These are phyloP conservation scores for Lachancea kluyveri DNA, from an alignment of 805 yeast genomes.

Conservation along the genomic window DNA sequence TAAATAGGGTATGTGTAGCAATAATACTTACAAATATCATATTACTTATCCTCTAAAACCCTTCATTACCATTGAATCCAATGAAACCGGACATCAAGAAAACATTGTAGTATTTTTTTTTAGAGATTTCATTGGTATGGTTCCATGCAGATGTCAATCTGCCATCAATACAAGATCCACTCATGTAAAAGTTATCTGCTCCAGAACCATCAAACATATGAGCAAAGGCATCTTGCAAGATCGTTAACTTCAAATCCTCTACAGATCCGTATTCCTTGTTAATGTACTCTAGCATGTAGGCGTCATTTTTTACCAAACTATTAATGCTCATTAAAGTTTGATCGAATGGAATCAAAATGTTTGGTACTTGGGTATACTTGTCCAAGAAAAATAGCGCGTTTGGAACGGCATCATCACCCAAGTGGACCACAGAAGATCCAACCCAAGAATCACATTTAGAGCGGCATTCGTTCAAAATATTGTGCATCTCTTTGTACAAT, in stretches of 20 bases:
- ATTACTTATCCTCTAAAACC: constrained; percentile 44
- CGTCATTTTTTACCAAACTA: constrained; percentile 42
- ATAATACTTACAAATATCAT: too few species aligned
- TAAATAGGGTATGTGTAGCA: too few species aligned
- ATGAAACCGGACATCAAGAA: constrained; percentile 65
- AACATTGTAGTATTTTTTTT: constrained; percentile 55
- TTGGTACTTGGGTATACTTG: constrained; percentile 75
- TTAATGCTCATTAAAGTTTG: constrained; percentile 51
- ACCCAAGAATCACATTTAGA: constrained; percentile 61
- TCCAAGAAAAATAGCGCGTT: constrained; percentile 75
- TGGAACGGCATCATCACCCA: constrained; percentile 82
- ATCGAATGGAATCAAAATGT: constrained; percentile 68
- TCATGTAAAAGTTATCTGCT: constrained; percentile 76
- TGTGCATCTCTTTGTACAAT: constrained; percentile 64
- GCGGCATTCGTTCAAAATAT: constrained; percentile 60
- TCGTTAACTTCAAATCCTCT: constrained; percentile 44
- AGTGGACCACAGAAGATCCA: constrained; percentile 72
- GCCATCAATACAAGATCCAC: constrained; percentile 82
- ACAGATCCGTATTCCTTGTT: constrained; percentile 51
- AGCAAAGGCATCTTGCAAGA: constrained; percentile 37
- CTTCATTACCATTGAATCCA: constrained; percentile 71
- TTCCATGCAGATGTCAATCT: constrained; percentile 79
- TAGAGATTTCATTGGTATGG: constrained; percentile 65
- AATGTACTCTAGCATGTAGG: constrained; percentile 43
- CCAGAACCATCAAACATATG: constrained; percentile 71